phyloP scores from a whole-genome alignment of 1,139 yeast genomes.

The Barnettozyma hawaiiensis region DNA sequence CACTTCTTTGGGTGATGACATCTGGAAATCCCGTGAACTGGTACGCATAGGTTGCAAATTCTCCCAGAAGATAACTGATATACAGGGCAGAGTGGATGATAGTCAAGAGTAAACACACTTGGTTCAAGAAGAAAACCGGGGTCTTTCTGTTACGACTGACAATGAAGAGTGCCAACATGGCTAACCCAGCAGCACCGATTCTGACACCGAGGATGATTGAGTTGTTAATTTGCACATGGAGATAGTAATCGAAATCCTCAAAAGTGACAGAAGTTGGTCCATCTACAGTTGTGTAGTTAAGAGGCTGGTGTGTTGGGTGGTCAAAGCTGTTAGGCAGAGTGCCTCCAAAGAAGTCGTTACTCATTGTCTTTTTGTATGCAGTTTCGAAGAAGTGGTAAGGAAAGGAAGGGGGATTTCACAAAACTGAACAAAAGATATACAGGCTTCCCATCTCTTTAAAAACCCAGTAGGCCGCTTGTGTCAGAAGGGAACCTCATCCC shows the following conservation, averaged over 20 bases:
- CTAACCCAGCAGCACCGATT: conserved; percentile 37
- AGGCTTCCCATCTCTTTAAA: neutral
- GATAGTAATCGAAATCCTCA: conserved; percentile 27
- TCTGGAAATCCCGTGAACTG: conserved; percentile 45
- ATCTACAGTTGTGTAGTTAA: conserved; percentile 29
- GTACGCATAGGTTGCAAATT: conserved; percentile 45
- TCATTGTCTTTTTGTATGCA: no score
- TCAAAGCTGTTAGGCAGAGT: conserved; percentile 12
- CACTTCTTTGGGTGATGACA: conserved; percentile 30
- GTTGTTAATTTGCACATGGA: conserved; percentile 17
- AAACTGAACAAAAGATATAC: no score
- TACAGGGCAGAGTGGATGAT: conserved; percentile 57
- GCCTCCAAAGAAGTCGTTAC: conserved; percentile 4
- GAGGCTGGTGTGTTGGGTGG: conserved; percentile 25
- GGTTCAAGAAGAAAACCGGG: conserved; percentile 68
- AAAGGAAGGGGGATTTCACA: no score
- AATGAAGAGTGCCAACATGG: conserved; percentile 35
- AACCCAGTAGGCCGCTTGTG: no score
- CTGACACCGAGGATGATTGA: conserved; percentile 40
- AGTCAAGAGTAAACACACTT: conserved; percentile 47
- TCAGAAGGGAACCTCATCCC: neutral
- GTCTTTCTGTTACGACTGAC: conserved; percentile 48
- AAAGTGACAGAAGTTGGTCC: conserved; percentile 28
- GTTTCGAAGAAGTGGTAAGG: no score
- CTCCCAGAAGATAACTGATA: conserved; percentile 46